Conservation (phyloP, 2,329 filamentous ascomycete species). For the Paecilomyces niveus region DNA sequence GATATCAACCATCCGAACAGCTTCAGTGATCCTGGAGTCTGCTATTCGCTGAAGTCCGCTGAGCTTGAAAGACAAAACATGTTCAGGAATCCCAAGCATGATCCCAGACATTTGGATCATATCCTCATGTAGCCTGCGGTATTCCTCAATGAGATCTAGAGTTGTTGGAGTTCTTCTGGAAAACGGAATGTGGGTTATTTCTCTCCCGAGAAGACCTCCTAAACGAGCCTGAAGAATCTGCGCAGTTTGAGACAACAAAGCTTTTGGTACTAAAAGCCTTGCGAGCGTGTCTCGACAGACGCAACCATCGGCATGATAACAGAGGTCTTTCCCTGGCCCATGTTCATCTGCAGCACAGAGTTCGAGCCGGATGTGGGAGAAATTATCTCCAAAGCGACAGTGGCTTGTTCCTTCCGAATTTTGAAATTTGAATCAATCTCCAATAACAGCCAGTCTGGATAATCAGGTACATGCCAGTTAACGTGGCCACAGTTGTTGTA, state of each 20-base stretch:
- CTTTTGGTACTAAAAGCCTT: constrained; percentile 55
- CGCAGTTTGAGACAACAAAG: constrained; percentile 55
- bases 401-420: constrained; percentile 55
- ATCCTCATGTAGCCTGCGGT: constrained; percentile 33
- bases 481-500: constrained; percentile 43
- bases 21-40: constrained; percentile 37
- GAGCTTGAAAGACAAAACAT: constrained; percentile 58
- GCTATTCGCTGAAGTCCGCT: constrained; percentile 53
- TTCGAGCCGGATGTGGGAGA: constrained; percentile 46
- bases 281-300: constrained; percentile 40
- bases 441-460: constrained; percentile 58
- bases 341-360: constrained; percentile 59
- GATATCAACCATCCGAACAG: constrained; percentile 42
- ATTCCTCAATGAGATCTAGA: constrained; percentile 19
- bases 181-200: constrained; percentile 53
- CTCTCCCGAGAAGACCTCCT: constrained; percentile 49
- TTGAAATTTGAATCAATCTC: constrained; percentile 60
- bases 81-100: constrained; percentile 56
- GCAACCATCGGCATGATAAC: constrained; percentile 63
- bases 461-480: constrained; percentile 49
- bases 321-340: constrained; percentile 63
- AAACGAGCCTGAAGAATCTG: constrained; percentile 50
- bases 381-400: constrained; percentile 57
- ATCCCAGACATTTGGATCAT: constrained; percentile 43
- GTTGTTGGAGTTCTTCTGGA: constrained; percentile 41